Conservation (phyloP, 108 stramenopile genomes). For the Cyclotella atomus region DNA sequence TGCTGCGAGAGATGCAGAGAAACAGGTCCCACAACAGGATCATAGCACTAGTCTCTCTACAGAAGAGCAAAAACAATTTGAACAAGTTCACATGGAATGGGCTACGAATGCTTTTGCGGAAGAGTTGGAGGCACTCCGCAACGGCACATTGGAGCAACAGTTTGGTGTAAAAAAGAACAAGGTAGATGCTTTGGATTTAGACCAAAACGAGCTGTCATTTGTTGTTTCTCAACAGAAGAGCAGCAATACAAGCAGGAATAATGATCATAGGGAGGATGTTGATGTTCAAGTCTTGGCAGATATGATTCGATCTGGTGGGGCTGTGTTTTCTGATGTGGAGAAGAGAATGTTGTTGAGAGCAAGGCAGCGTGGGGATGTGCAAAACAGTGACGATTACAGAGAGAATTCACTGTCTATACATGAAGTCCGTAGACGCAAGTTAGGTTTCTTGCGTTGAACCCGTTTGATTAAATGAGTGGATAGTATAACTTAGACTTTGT, state of each 20-base stretch:
- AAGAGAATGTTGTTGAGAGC: constrained; percentile 32
- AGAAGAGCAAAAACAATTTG: constrained; percentile 33
- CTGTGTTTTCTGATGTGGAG: constrained; percentile 13
- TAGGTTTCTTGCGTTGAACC: background rate
- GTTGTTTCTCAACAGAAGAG: background rate
- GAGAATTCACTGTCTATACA: background rate
- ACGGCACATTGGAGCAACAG: constrained; percentile 22
- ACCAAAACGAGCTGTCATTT: constrained; percentile 39
- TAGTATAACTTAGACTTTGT: background rate
- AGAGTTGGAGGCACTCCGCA: constrained; percentile 44
- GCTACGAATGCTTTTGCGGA: constrained; percentile 41
- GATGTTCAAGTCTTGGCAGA: constrained; percentile 41
- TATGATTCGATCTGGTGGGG: constrained; percentile 27
- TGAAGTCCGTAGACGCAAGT: background rate
- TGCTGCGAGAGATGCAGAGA: background rate
- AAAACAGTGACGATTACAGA: background rate
- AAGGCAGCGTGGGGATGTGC: constrained; percentile 7
- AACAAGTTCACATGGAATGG: constrained; percentile 39
- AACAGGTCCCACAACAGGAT: background rate
- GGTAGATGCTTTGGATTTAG: constrained; percentile 20
- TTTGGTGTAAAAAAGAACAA: background rate
- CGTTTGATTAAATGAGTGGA: too few relatives aligned
- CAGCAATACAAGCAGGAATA: background rate
- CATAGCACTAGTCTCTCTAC: constrained; percentile 1
- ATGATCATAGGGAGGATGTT: constrained; percentile 11